Evolutionary conservation across 768 basidiomycete species (phyloP), one percentile per base, ranked within the genome.

Genomic region (Vararia minispora): DNA sequence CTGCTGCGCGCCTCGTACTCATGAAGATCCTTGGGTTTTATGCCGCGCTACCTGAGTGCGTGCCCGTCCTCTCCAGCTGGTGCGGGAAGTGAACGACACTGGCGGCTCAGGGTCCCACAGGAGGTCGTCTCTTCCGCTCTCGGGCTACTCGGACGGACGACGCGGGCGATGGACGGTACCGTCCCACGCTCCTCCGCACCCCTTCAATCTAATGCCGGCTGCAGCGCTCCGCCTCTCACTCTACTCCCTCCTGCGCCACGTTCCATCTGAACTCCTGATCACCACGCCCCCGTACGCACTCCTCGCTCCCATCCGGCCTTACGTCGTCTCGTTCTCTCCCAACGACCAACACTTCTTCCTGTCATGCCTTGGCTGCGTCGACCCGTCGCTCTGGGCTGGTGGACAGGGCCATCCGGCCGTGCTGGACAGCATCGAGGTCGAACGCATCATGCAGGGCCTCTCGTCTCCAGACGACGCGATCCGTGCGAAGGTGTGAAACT

Each of bases 391-490:
- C 16, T 89, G 86, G 86, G 79, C 82, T 6, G 86, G 84, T 10
- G 74, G 69, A 7, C 55, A 65, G 3, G 64, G 67, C 5, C 55
- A 68, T 14, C 65, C 69, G 25, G 61, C 75, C 1, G 58, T 74
- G 7, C 56, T 88, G 32, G 77, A 83, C n/a, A 72, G 64, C 38
- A 71, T 70, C 68, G 85, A 88, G 37, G 84, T 89, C 27, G 78
- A 78, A 35, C 62, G 64, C 24, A 63, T 88, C 16, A 81, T 89
- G 74, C 69, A 66, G 42, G 57, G 81, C 12, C 58, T 89, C 20
- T 69, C 77, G 42, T 74, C 72, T 2, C 56, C 64, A 1, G 86
- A 89, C 52, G 44, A 52, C 7, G 49, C 65, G 21, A 70, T 85
- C 28, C 67, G 82, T 39, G 64, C 56, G 36, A 77, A 66, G 65